Evolutionary conservation across 306 rosid species (phyloP), one percentile per base, ranked within the genome.

Genomic region (Quercus engelmannii): DNA sequence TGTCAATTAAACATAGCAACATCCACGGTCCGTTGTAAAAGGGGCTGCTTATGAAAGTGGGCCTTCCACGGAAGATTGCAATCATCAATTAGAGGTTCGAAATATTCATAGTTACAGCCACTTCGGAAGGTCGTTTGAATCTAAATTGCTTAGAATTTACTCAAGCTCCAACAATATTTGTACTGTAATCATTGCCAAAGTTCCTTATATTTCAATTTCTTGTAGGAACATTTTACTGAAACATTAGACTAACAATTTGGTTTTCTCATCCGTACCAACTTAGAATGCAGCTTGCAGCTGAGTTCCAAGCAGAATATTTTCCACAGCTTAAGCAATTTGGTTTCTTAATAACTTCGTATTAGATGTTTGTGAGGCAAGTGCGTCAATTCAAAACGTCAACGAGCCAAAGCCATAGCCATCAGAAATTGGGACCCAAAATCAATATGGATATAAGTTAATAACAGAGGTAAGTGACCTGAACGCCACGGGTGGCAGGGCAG

Each of bases 1-100:
- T 31, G 72, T 19, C 52, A 35, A n/a, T 19, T 35, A 20, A 35
- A 33, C 49, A 35, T 35, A 19, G 52, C 72, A 35, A 4, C 52
- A 35, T 19, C 20, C 17, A 10, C 11, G 72, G 72, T 35, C 54
- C 52, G 5, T 28, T n/a, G 6, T 35, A 68, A 4, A 38, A 38
- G 61, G 55, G 38, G 69, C 81, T 56, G 58, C 68, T 33, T 6
- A 18, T 59, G 17, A 58, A 73, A 71, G 73, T 83, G 86, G 87
- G 58, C 56, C 83, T 81, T 18, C 76, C 71, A 56, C 79, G 54
- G 35, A 69, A 75, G 58, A 68, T 71, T 68, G 74, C 73, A 59
- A 73, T 64, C 35, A 18, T 55, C 14, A 55, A 13, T 63, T 26
- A 0, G 25, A 62, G 55, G 52, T 63, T 69, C 83, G 11, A 30